Conservation (phyloP, 2,329 filamentous ascomycete genomes). For the Paramyrothecium sp. region DNA sequence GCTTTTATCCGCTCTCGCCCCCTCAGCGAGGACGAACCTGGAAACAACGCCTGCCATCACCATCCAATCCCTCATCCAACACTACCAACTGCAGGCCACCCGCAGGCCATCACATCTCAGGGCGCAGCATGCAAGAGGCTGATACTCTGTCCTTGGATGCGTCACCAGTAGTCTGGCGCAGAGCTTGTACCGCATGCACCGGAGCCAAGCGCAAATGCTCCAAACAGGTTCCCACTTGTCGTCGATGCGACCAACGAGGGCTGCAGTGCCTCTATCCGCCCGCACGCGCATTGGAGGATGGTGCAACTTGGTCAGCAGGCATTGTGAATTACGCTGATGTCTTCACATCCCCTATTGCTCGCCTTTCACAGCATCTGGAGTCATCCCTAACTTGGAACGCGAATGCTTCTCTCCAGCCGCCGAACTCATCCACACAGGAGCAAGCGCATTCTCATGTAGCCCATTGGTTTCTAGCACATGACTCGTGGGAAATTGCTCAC, state of each 20-base stretch:
- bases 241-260: not conserved
- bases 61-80: not conserved
- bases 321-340: not conserved
- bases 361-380: not conserved
- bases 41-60: not conserved
- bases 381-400: not conserved
- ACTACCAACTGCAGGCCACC: not conserved
- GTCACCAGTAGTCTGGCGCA: not conserved
- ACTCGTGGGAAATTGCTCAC: not conserved
- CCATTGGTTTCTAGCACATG: slow-evolving; percentile 1
- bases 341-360: not conserved
- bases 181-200: not conserved
- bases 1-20: not conserved
- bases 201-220: slow-evolving; percentile 1
- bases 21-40: not conserved
- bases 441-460: not conserved
- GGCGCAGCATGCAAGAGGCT: not conserved
- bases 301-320: not conserved
- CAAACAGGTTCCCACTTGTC: not conserved
- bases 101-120: not conserved
- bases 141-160: not conserved
- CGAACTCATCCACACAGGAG: not conserved
- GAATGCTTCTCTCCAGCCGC: not conserved
- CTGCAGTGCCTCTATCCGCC: not conserved
- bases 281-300: not conserved